phyloP scores from a whole-genome alignment of 805 yeast species.

The Sugiyamaella valdiviana region DNA sequence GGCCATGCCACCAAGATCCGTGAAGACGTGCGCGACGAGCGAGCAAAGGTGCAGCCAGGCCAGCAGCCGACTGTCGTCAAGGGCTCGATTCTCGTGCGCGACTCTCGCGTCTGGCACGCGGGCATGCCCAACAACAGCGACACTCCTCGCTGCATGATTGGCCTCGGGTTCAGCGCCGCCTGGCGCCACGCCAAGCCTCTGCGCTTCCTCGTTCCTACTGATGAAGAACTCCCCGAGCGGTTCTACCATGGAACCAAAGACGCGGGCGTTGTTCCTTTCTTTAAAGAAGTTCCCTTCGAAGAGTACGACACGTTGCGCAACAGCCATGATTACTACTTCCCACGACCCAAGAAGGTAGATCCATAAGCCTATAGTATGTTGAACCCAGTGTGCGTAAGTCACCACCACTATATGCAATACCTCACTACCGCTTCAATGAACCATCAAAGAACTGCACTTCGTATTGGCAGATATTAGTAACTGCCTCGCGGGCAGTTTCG shows the following conservation, averaged over 20 bases:
- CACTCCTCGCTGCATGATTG: slow-evolving; percentile 5
- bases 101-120: slow-evolving; percentile 8
- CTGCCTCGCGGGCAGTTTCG: not conserved
- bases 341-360: not conserved
- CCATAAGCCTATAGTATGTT: not conserved
- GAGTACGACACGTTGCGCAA: slow-evolving; percentile 6
- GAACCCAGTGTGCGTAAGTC: not conserved
- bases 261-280: slow-evolving; percentile 4
- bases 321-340: slow-evolving; percentile 9
- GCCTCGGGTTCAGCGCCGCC: slow-evolving; percentile 7
- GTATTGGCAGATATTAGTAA: not conserved
- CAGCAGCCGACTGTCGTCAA: slow-evolving; percentile 2
- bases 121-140: slow-evolving; percentile 8
- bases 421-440: not conserved
- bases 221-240: slow-evolving; percentile 3
- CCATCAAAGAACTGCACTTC: slow-evolving; percentile 7
- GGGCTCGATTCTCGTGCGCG: slow-evolving; percentile 7
- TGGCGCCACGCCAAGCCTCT: slow-evolving; percentile 3
- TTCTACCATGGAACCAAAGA: slow-evolving; percentile 8
- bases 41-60: slow-evolving; percentile 9
- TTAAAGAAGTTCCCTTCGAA: slow-evolving; percentile 8
- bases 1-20: slow-evolving; percentile 5
- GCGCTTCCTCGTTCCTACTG: slow-evolving; percentile 9
- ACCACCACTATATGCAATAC: not conserved
- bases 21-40: slow-evolving; percentile 7